Conservation (phyloP, 352 stramenopile genomes). For the Phytophthora aleatoria region DNA sequence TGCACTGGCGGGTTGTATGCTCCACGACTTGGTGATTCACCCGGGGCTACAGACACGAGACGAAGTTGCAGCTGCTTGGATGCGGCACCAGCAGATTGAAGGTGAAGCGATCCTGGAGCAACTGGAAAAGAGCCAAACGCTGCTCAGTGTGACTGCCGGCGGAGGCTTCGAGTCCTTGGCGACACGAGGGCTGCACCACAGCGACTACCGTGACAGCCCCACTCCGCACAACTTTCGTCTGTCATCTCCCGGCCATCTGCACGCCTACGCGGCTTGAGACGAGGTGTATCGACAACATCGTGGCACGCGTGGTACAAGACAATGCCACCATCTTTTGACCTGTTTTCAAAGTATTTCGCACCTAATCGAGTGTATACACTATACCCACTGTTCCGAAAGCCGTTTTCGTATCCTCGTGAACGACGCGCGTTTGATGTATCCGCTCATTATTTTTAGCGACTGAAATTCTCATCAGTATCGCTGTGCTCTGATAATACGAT, state of each 20-base stretch:
- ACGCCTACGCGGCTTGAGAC: slow-evolving; percentile 25
- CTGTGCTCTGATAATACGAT: slow-evolving; percentile 4
- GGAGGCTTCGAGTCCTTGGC: slow-evolving; percentile 24
- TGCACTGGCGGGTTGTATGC: slow-evolving; percentile 46
- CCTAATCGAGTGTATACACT: slow-evolving; percentile 8
- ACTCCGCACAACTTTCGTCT: slow-evolving; percentile 40
- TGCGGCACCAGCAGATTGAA: slow-evolving; percentile 36
- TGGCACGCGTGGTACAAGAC: neutral
- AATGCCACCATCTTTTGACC: neutral
- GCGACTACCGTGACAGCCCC: slow-evolving; percentile 42
- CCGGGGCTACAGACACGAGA: slow-evolving; percentile 30
- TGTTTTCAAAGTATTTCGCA: slow-evolving; percentile 19
- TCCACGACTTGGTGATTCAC: slow-evolving; percentile 59
- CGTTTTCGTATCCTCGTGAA: slow-evolving; percentile 20
- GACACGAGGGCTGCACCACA: slow-evolving; percentile 31
- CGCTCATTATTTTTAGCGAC: neutral
- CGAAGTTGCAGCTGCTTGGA: slow-evolving; percentile 31
- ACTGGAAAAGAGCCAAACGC: slow-evolving; percentile 37
- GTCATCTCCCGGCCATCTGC: slow-evolving; percentile 30
- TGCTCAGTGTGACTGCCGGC: slow-evolving; percentile 23
- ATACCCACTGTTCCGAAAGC: neutral
- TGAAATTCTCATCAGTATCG: slow-evolving; percentile 8
- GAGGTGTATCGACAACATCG: neutral
- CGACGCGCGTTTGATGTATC: neutral
- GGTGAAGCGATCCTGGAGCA: slow-evolving; percentile 39